Evolutionary conservation across 2,329 filamentous ascomycete species (phyloP).

Genomic region (Aspergillus novoparasiticus): DNA sequence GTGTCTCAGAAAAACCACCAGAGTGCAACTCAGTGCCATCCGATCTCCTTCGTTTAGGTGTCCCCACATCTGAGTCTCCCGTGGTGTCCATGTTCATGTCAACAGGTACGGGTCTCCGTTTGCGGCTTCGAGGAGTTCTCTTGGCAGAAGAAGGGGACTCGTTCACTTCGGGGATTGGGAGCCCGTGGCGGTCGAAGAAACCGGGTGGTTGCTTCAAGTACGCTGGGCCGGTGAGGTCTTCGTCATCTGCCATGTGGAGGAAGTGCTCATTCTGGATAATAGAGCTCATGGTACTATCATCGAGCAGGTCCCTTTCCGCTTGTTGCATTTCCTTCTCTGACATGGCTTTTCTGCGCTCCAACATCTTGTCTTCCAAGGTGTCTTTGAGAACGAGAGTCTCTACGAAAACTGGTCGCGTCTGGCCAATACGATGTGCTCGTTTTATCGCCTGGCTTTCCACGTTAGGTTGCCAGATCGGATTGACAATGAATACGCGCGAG

Average conservation of each 20-base stretch:
- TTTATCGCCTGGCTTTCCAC: slow-evolving; percentile 91
- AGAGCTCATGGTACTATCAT: slow-evolving; percentile 59
- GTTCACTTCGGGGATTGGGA: slow-evolving; percentile 37
- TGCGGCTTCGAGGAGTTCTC: slow-evolving; percentile 5
- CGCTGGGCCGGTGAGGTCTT: slow-evolving; percentile 26
- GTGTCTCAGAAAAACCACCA: slow-evolving; percentile 24
- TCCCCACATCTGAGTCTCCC: slow-evolving; percentile 13
- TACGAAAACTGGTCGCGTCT: slow-evolving; percentile 75
- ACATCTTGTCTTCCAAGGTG: slow-evolving; percentile 83
- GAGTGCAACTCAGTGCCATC: slow-evolving; percentile 17
- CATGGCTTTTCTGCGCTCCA: slow-evolving; percentile 74
- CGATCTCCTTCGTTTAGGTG: slow-evolving; percentile 18
- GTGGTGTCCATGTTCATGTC: background rate
- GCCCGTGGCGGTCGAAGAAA: slow-evolving; percentile 43
- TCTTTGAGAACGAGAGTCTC: slow-evolving; percentile 80
- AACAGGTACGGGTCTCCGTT: slow-evolving; percentile 14
- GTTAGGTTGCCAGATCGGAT: slow-evolving; percentile 80
- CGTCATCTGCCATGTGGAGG: slow-evolving; percentile 44
- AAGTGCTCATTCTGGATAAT: slow-evolving; percentile 62
- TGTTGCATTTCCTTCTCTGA: slow-evolving; percentile 61
- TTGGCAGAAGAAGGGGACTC: background rate
- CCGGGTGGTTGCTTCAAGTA: slow-evolving; percentile 32
- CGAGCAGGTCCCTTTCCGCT: slow-evolving; percentile 59
- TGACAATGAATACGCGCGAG: slow-evolving; percentile 85
- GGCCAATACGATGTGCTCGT: slow-evolving; percentile 83